Evolutionary conservation across 2,329 filamentous ascomycete genomes (phyloP).

Genomic region (Fonsecaea pedrosoi): DNA sequence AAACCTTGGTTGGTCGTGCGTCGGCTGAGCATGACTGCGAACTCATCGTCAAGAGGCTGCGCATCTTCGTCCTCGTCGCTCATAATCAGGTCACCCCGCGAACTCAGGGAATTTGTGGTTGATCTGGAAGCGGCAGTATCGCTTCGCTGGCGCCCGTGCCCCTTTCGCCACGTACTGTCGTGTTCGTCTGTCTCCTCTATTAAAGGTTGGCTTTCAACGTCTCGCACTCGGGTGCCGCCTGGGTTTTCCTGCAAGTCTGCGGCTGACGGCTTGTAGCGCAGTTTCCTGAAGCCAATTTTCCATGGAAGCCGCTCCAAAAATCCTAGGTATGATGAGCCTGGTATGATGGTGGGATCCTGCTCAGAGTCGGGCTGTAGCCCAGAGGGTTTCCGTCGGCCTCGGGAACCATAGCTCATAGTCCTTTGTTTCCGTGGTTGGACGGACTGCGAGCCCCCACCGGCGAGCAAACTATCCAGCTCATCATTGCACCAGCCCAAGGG

Average conservation of each 20-base stretch:
- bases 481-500: constrained; percentile 79
- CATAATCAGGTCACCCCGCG: constrained; percentile 86
- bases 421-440: constrained; percentile 73
- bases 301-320: constrained; percentile 85
- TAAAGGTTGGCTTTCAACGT: constrained; percentile 72
- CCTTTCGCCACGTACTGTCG: constrained; percentile 44
- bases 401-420: constrained; percentile 88
- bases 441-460: constrained; percentile 60
- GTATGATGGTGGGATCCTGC: constrained; percentile 84
- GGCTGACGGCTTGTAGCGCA: constrained; percentile 88
- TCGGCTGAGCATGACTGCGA: constrained; percentile 80
- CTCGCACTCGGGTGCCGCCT: constrained; percentile 56
- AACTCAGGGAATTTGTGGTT: constrained; percentile 85
- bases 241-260: constrained; percentile 90
- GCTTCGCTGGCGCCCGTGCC: constrained; percentile 69
- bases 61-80: constrained; percentile 87
- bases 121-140: constrained; percentile 79
- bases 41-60: constrained; percentile 89
- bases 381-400: constrained; percentile 56
- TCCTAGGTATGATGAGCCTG: constrained; percentile 81
- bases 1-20: constrained; percentile 62
- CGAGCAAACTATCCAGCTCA: constrained; percentile 83
- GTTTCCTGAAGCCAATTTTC: constrained; percentile 75
- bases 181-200: constrained; percentile 66
- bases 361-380: constrained; percentile 63